phyloP scores from a whole-genome alignment of 129 eudicot species.

The Kitagawia praeruptora region DNA sequence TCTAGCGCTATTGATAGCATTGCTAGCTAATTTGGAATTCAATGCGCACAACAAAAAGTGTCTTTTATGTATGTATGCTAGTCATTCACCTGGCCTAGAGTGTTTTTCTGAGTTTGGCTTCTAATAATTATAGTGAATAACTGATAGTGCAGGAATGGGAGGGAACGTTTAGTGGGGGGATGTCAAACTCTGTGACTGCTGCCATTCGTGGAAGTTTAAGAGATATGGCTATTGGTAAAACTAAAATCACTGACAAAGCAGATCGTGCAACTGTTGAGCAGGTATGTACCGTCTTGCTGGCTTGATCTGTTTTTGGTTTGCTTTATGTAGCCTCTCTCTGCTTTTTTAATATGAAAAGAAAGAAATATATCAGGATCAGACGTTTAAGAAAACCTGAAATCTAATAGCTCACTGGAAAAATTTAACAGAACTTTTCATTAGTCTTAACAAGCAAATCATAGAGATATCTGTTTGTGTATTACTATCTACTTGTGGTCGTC shows the following conservation, averaged over 20 bases:
- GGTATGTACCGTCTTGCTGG: conserved; percentile 24
- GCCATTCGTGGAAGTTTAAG: conserved; percentile 89
- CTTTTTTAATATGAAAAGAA: no score
- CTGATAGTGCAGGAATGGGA: not conserved
- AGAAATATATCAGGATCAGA: not conserved
- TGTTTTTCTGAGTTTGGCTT: not conserved
- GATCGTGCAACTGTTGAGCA: conserved; percentile 96
- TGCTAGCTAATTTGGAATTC: not conserved
- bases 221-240: conserved; percentile 87
- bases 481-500: not conserved
- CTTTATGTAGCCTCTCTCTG: not conserved
- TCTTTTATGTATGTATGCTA: not conserved
- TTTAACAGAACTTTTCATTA: not conserved
- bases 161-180: conserved; percentile 4
- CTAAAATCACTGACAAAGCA: conserved; percentile 80
- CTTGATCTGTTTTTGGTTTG: not conserved
- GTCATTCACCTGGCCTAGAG: not conserved
- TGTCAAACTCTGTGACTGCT: conserved; percentile 51
- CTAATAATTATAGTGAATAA: not conserved
- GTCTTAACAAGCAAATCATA: not conserved
- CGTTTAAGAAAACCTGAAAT: not conserved
- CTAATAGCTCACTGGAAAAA: not conserved
- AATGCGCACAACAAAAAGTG: not conserved
- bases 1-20: no score
- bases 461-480: not conserved